These are phyloP conservation scores for Chaetomium tenue DNA, from an alignment of 495 filamentous ascomycete genomes.

Conservation along the genomic window DNA sequence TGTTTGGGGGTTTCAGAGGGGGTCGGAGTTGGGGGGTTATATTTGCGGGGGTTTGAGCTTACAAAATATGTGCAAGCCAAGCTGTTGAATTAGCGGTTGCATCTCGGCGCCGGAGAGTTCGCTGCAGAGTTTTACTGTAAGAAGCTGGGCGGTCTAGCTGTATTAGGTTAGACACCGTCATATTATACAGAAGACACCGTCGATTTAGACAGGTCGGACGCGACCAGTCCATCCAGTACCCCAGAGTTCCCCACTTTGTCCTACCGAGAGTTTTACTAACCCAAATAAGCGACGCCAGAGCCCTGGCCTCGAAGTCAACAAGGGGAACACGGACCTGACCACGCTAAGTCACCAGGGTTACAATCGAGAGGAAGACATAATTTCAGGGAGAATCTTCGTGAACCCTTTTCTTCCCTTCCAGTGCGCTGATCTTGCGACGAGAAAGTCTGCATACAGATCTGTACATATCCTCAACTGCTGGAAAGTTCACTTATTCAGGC, in stretches of 20 bases:
- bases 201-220: no score
- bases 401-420: slow-evolving; percentile 2
- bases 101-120: no score
- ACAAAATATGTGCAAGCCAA: no score
- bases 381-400: slow-evolving; percentile 12
- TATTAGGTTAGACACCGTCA: no score
- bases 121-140: no score
- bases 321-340: slow-evolving; percentile 5
- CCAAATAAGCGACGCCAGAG: background rate
- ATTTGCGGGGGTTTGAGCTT: no score
- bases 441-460: background rate
- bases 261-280: background rate
- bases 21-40: no score
- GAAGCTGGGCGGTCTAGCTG: no score
- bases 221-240: background rate
- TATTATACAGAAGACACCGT: no score
- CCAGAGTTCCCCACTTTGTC: background rate
- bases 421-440: slow-evolving; percentile 14
- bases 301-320: background rate
- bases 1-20: no score
- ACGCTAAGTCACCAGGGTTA: slow-evolving; percentile 11
- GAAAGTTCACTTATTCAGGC: background rate
- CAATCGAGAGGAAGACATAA: slow-evolving; percentile 24
- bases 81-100: no score
- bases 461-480: background rate